Base-by-base conservation (phyloP, 371 early-diverging fungal genomes). In the Mortierella sp. region DNA sequence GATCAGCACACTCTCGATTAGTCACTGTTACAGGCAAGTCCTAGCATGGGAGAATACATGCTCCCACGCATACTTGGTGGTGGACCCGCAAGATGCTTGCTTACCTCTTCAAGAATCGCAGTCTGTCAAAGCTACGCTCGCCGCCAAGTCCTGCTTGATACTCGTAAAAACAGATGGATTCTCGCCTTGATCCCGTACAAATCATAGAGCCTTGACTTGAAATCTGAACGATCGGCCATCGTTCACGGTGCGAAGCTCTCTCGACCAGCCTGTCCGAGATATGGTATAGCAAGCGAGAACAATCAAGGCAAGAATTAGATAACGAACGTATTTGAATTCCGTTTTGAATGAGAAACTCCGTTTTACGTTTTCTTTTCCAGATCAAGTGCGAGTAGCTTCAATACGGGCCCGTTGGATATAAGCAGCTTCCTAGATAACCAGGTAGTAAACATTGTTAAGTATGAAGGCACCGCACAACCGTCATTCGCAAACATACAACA, bases 171-270 rank as follows among this genome's bases (percentile, higher is more conserved):
- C 42, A 51, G 23, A 69, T 68, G 15, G 64, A 54, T 27, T 75
- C 75, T 1, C 69, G 64, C 37, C 64, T 48, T 27, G 75, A 75
- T 12, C 75, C 75, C n/a, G 75, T 75, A 21, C 60, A 64, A 31
- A 75, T 64, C 56, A 60, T 68, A 39, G 41, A 47, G 8, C 64
- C 75, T 17, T 42, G 37, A 11, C 28, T 68, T 28, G 75, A 68
- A 5, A 75, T 75, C 43, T 75, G 75, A 17, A 62, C 26, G 19
- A 75, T 68, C 0, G 75, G 75, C 75, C 75, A 75, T 1, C 75
- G 75, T 19, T 75, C 75, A 43, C 68, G 75, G 42, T 60, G 46
- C 5, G 49, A 30, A 17, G 69, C 69, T 17, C 34, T 59, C n/a
- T 75, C 75, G 0, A 64, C 57, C 57, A 75, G 14, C 2, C 72